These are phyloP conservation scores for Fusarium sp. DNA, from an alignment of 2,329 filamentous ascomycete genomes.

Conservation along the genomic window DNA sequence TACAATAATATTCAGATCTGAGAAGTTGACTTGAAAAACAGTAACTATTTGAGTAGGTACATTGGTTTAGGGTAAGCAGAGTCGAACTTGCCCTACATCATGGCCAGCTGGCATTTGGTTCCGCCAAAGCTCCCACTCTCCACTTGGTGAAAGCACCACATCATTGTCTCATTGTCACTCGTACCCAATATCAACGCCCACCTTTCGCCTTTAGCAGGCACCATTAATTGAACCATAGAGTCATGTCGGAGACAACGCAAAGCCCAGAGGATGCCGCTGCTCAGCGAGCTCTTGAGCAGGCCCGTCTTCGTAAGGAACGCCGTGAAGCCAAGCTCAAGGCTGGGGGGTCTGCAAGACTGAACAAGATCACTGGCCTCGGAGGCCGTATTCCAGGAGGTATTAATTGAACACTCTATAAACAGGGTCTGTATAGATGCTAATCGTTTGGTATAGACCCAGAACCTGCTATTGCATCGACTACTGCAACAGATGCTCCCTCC, in stretches of 20 bases:
- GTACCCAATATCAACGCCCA: conserved; percentile 3
- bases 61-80: conserved; percentile 23
- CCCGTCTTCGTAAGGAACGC: conserved; percentile 81
- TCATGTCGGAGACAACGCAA: conserved; percentile 58
- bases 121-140: conserved; percentile 29
- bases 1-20: no score
- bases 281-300: conserved; percentile 72
- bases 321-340: conserved; percentile 83
- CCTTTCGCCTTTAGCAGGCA: conserved; percentile 1
- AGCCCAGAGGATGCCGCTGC: conserved; percentile 62
- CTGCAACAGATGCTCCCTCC: conserved; percentile 47
- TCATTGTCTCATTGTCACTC: conserved; percentile 30
- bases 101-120: conserved; percentile 29
- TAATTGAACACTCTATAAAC: neutral
- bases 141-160: conserved; percentile 27
- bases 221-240: neutral
- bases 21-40: neutral
- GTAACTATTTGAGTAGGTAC: neutral
- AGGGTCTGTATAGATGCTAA: neutral
- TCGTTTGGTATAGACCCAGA: conserved; percentile 17
- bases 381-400: conserved; percentile 55
- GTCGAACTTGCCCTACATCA: conserved; percentile 7
- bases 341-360: conserved; percentile 76
- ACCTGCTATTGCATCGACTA: conserved; percentile 29
- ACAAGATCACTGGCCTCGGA: conserved; percentile 80